phyloP scores from a whole-genome alignment of 1,284 basidiomycete species.

The Porodaedalea pini region DNA sequence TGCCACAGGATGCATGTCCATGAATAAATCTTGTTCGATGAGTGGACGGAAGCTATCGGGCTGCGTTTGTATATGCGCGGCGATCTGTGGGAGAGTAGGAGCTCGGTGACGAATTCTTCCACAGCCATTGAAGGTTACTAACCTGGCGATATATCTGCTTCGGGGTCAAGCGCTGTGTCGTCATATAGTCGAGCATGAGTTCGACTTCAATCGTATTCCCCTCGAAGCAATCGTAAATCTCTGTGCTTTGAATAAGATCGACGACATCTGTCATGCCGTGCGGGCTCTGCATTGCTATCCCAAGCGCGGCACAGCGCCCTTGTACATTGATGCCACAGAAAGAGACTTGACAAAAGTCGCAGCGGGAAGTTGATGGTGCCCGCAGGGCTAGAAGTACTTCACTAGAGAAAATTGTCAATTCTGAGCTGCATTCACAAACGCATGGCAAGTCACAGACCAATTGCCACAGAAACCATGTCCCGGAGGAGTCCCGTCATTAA shows the following conservation, averaged over 20 bases:
- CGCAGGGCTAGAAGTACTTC: constrained; percentile 65
- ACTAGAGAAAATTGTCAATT: constrained; percentile 33
- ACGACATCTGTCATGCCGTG: constrained; percentile 60
- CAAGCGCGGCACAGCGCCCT: constrained; percentile 60
- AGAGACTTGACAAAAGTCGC: constrained; percentile 71
- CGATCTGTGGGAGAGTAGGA: constrained; percentile 45
- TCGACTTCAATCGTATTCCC: constrained; percentile 74
- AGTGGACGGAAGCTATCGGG: constrained; percentile 60
- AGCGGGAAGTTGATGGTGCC: constrained; percentile 71
- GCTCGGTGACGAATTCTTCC: not conserved
- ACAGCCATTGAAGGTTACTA: constrained; percentile 22
- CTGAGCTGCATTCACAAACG: constrained; percentile 5
- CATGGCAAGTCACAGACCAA: constrained; percentile 45
- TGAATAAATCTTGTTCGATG: constrained; percentile 64
- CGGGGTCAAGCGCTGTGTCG: constrained; percentile 53
- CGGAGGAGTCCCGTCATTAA: constrained; percentile 68
- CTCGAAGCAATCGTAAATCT: constrained; percentile 74
- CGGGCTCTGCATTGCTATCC: constrained; percentile 57
- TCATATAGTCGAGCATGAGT: constrained; percentile 72
- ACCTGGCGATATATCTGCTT: constrained; percentile 73
- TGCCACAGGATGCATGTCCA: constrained; percentile 56
- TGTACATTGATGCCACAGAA: constrained; percentile 76
- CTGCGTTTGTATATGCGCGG: constrained; percentile 53
- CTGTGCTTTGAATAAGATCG: constrained; percentile 68
- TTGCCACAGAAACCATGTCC: constrained; percentile 75